These are phyloP conservation scores for Triadica sebifera DNA, from an alignment of 345 rosid species.

Conservation along the genomic window DNA sequence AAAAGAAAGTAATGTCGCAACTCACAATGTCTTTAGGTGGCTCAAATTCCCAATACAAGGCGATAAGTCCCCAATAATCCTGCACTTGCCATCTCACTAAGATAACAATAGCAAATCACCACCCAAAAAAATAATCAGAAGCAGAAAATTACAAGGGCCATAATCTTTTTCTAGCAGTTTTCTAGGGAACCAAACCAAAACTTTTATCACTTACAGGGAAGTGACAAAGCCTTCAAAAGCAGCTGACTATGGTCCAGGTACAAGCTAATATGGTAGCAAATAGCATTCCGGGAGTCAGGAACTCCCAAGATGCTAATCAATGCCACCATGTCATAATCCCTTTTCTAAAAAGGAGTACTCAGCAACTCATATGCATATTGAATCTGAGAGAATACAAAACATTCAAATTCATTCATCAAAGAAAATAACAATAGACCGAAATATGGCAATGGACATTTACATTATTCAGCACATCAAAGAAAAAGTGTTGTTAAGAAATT, in stretches of 20 bases:
- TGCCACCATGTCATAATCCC: constrained; percentile 73
- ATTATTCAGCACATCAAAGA: not conserved
- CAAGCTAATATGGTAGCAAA: constrained; percentile 38
- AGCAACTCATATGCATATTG: constrained; percentile 82
- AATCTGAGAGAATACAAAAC: constrained; percentile 43
- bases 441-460: not conserved
- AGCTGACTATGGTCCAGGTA: constrained; percentile 95
- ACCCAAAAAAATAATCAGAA: not conserved
- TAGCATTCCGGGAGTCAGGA: constrained; percentile 9
- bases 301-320: constrained; percentile 81
- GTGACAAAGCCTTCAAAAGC: constrained; percentile 71
- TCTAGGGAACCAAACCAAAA: constrained; percentile 15
- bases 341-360: constrained; percentile 67
- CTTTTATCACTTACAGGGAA: constrained; percentile 57
- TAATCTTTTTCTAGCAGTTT: too few species aligned
- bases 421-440: not conserved
- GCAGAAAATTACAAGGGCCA: not conserved
- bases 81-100: constrained; percentile 74
- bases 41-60: constrained; percentile 70
- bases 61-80: constrained; percentile 77
- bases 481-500: too few species aligned
- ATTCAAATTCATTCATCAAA: constrained; percentile 3
- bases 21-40: constrained; percentile 74
- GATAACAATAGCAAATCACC: constrained; percentile 8
- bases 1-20: not conserved